Base-by-base conservation (phyloP, 2,329 filamentous ascomycete genomes). In the Exophiala calicioides region DNA sequence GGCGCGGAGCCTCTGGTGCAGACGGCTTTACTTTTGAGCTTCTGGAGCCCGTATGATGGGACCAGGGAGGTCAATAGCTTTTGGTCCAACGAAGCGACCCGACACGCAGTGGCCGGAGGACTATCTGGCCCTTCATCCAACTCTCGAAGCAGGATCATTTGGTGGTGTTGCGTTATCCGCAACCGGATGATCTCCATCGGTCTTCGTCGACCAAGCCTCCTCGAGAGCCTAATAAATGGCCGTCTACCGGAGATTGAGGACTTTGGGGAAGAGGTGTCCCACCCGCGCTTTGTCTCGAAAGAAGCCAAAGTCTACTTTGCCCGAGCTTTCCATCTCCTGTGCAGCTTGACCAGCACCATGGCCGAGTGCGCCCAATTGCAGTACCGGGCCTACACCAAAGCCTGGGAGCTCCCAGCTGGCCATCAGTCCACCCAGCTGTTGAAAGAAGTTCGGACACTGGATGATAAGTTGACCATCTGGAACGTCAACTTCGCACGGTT, bases 291-390 rank as follows among this genome's bases (percentile, higher is more conserved):
- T 4, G 21, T 37, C 15, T 37, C 34, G 8, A 5, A 19, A 7
- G 34, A 37, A 23, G 4, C 34, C 15, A 37, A 37, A 6, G 16
- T 37, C 13, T 37, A 37, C 18, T 37, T 37, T n/a, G 21, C 34
- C 8, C 34, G 34, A 12, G 34, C 19, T 20, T 37, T 37, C 18
- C 9, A 19, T 12, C 18, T 37, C 3, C 18, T 37, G 10, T 37
- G 34, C 13, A 26, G 21, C 16, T 20, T 37, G 34, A 37, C 34
- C 3, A 37, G 13, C 9, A 24, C 21, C 34, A 37, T 37, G 19
- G 34, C 21, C 8, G 34, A 37, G 2, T 37, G 16, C 3, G 34
- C 24, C 16, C 16, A 20, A 20, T 16, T 37, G 21, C 18, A 37
- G 3, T 21, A 24, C 18, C 34, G 34, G 13, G 34, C 18, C 19